A percentile compares a stretch with the other conserved stretches of the same genome.
These are phyloP conservation scores for Chlorociboria aeruginascens DNA, from an alignment of 495 filamentous ascomycete genomes.

Conservation along the genomic window DNA sequence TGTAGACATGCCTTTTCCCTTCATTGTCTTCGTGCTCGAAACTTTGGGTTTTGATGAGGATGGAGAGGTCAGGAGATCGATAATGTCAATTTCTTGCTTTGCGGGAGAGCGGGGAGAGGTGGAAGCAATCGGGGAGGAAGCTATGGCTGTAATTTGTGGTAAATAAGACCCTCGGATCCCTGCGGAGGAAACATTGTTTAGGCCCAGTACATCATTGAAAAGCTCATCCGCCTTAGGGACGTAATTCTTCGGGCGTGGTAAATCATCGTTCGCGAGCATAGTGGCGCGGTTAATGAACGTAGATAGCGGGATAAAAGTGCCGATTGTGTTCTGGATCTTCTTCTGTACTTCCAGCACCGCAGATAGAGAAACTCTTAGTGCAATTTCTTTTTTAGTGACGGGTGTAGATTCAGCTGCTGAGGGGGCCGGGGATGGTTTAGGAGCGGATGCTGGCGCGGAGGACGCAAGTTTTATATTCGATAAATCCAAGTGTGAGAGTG, in stretches of 20 bases:
- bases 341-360: slow-evolving; percentile 70
- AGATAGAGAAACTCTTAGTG: slow-evolving; percentile 63
- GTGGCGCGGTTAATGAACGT: slow-evolving; percentile 77
- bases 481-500: slow-evolving; percentile 76
- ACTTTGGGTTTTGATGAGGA: slow-evolving; percentile 26
- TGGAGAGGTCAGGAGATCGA: slow-evolving; percentile 53
- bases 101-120: slow-evolving; percentile 10
- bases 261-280: slow-evolving; percentile 71
- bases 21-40: slow-evolving; percentile 17
- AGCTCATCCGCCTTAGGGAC: slow-evolving; percentile 67
- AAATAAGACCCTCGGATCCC: slow-evolving; percentile 50
- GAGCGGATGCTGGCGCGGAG: slow-evolving; percentile 27
- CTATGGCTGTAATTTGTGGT: slow-evolving; percentile 54
- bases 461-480: slow-evolving; percentile 83
- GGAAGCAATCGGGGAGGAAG: slow-evolving; percentile 22
- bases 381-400: slow-evolving; percentile 38
- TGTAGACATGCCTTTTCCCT: slow-evolving; percentile 19
- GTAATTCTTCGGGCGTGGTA: slow-evolving; percentile 51
- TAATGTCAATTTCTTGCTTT: slow-evolving; percentile 44
- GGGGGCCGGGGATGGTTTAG: slow-evolving; percentile 26
- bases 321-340: slow-evolving; percentile 60
- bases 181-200: slow-evolving; percentile 39
- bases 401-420: slow-evolving; percentile 21
- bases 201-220: slow-evolving; percentile 77
- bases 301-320: slow-evolving; percentile 69